These are phyloP conservation scores for Elsinoe australis DNA, from an alignment of 2,329 filamentous ascomycete species.

Conservation along the genomic window DNA sequence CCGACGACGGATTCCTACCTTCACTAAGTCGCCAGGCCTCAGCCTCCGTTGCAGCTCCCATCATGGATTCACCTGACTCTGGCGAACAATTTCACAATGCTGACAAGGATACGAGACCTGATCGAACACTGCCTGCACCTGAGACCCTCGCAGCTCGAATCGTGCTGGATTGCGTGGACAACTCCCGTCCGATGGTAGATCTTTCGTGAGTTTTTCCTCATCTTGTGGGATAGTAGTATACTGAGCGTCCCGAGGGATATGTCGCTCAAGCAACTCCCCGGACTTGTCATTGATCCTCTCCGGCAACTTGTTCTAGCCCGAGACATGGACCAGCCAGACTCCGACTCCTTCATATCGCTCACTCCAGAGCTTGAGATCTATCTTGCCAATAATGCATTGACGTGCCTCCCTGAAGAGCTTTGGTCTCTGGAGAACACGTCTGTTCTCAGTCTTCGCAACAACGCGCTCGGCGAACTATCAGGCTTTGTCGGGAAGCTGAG, in stretches of 20 bases:
- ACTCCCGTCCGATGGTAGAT: conserved; percentile 53
- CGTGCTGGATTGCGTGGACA: conserved; percentile 38
- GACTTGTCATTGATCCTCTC: conserved; percentile 51
- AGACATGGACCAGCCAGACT: conserved; percentile 23
- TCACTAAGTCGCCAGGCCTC: neutral
- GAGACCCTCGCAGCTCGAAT: conserved; percentile 23
- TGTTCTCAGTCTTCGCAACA: conserved; percentile 58
- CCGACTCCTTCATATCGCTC: conserved; percentile 51
- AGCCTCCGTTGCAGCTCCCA: no score
- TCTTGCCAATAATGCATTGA: conserved; percentile 53
- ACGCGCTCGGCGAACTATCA: conserved; percentile 54
- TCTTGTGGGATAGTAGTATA: neutral
- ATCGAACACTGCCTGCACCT: neutral
- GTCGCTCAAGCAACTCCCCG: conserved; percentile 47
- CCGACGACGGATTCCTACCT: conserved; percentile 29
- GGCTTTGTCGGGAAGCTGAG: conserved; percentile 50
- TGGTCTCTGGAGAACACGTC: conserved; percentile 56
- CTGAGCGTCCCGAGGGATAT: conserved; percentile 24
- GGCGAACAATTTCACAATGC: no score
- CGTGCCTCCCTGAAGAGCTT: conserved; percentile 50
- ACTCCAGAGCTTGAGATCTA: conserved; percentile 56
- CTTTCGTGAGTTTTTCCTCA: conserved; percentile 46
- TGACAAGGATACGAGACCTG: conserved; percentile 1
- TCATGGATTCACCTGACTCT: no score
- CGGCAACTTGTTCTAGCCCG: conserved; percentile 31